Base-by-base conservation (phyloP, 148 eudicot genomes). In the Diospyros lotus region DNA sequence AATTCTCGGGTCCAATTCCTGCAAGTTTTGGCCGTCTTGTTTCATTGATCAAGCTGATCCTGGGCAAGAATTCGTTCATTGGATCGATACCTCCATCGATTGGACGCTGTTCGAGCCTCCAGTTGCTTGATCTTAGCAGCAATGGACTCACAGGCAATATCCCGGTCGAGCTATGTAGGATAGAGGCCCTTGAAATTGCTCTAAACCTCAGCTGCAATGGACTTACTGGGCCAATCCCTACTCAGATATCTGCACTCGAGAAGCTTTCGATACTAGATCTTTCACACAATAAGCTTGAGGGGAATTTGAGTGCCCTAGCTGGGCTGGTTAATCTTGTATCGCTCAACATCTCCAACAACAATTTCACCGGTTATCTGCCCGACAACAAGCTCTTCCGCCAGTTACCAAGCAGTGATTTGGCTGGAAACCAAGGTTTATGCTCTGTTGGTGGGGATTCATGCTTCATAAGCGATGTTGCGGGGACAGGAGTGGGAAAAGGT, bases 381-480 rank as follows among this genome's bases (percentile, higher is more conserved):
- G 85, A 92, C 75, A 88, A 79, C 78, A 92, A 90, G 87, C 87
- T 92, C 15, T 92, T 92, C 73, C 80, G 89, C n/a, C 94, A 88
- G 68, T 75, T 92, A 54, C 78, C 94, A 9, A 41, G 74, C 4
- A 75, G 82, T 2, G 86, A 88, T 48, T 55, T 92, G 48, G 89
- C 75, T 13, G 97, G 91, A 13, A 92, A 92, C 78, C 78, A 85
- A 73, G 87, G 86, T 9, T 53, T 87, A 64, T 91, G 97, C 80
- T 77, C 82, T 17, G 58, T 58, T 38, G 87, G 85, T 4, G 84
- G 60, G 3, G 88, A 88, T 17, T 89, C 80, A 0, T 77, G 80
- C 66, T 77, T 71, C 44, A 14, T 77, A 2, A 71, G 48, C 54
- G 45, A n/a, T 13, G 44, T 40, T 38, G 43, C 50, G n/a, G 70